A percentile compares a stretch with the other conserved stretches of the same genome.
phyloP scores from a whole-genome alignment of 2,329 filamentous ascomycete genomes.

The Fusarium austroafricanum region DNA sequence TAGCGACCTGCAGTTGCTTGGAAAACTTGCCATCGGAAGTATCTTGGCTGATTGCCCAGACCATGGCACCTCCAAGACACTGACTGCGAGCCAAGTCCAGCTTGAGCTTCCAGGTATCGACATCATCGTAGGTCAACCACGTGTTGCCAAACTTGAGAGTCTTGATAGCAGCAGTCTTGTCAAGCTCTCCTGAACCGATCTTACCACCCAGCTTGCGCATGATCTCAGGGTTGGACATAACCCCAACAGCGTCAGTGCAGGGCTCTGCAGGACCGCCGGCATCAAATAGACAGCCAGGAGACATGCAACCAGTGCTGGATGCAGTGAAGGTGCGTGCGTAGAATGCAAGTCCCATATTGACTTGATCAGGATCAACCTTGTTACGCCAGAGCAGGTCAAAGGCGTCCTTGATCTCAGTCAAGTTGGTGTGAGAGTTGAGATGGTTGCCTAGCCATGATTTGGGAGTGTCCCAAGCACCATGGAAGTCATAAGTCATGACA shows the following conservation, averaged over 20 bases:
- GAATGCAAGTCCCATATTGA: constrained; percentile 26
- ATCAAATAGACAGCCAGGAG: not conserved
- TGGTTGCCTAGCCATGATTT: not conserved
- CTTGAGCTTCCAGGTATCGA: constrained; percentile 13
- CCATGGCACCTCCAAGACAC: constrained; percentile 23
- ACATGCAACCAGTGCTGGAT: not conserved
- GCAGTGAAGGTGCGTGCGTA: constrained; percentile 5
- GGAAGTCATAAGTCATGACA: constrained; percentile 34
- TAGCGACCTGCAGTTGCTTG: not conserved
- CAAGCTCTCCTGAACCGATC: not conserved
- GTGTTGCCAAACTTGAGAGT: not conserved
- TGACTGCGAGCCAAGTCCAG: constrained; percentile 5
- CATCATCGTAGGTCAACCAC: constrained; percentile 18
- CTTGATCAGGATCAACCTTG: not conserved
- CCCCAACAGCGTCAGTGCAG: not conserved
- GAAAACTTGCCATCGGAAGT: constrained; percentile 6
- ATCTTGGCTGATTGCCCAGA: constrained; percentile 26
- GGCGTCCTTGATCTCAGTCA: constrained; percentile 11
- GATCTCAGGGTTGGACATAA: constrained; percentile 3
- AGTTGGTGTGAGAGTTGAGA: constrained; percentile 29
- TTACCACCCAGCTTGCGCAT: not conserved
- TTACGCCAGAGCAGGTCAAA: constrained; percentile 22
- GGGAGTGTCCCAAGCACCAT: constrained; percentile 6
- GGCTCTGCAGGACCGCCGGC: not conserved
- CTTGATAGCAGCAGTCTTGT: constrained; percentile 5